Conservation (phyloP, 768 basidiomycete species). For the Chalciporus chontae region DNA sequence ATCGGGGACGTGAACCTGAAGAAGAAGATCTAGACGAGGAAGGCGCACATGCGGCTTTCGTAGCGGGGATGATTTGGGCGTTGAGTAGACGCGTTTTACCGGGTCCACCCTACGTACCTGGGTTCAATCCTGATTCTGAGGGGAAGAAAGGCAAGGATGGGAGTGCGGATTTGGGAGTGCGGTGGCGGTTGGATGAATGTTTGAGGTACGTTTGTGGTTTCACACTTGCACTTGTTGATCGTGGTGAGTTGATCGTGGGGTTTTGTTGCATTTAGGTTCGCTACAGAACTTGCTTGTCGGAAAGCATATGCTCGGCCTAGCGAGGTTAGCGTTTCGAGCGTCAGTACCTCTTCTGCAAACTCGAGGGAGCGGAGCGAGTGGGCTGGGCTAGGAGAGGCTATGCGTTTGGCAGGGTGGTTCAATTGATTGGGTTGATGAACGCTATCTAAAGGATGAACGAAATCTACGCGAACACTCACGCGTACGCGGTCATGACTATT, state of each 20-base stretch:
- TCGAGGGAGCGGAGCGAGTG: conserved; percentile 47
- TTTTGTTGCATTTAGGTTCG: conserved; percentile 50
- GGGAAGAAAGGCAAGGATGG: conserved; percentile 34
- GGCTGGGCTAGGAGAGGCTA: conserved; percentile 70
- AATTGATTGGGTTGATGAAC: conserved; percentile 29
- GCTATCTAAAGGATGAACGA: neutral
- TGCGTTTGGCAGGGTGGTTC: conserved; percentile 76
- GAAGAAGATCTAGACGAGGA: conserved; percentile 60
- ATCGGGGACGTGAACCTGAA: neutral
- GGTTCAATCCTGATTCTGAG: conserved; percentile 11
- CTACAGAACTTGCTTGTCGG: conserved; percentile 77
- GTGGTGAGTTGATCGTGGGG: neutral
- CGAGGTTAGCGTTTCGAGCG: conserved; percentile 1
- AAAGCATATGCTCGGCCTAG: conserved; percentile 40
- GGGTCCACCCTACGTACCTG: conserved; percentile 72
- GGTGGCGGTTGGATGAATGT: conserved; percentile 83
- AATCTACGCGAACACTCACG: neutral
- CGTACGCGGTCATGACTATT: neutral
- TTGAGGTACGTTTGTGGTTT: conserved; percentile 45
- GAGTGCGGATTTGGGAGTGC: conserved; percentile 34
- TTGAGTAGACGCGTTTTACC: conserved; percentile 69
- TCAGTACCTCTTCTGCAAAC: conserved; percentile 13
- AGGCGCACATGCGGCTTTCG: conserved; percentile 77
- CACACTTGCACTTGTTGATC: conserved; percentile 1
- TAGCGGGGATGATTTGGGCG: conserved; percentile 86